A percentile compares a stretch with the other conserved stretches of the same genome.
Evolutionary conservation across 2,329 filamentous ascomycete genomes (phyloP).

Genomic region (Cladosporium sphaerospermum): DNA sequence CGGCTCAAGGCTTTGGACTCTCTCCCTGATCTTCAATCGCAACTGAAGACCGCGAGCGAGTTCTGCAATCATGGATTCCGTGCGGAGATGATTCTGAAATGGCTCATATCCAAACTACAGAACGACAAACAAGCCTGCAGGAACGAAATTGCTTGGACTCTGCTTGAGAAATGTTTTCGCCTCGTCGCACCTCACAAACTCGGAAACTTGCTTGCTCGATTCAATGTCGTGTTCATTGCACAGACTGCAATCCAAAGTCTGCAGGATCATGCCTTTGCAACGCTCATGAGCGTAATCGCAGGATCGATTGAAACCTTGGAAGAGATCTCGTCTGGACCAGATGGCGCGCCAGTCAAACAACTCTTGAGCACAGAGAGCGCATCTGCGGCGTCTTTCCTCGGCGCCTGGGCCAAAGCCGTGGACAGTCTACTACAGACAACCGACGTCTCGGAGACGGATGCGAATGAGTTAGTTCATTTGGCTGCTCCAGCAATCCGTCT

Average conservation of each 20-base stretch:
- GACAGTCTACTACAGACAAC: neutral
- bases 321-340: conserved; percentile 13
- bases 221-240: conserved; percentile 1
- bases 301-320: conserved; percentile 1
- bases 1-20: conserved; percentile 34
- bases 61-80: conserved; percentile 27
- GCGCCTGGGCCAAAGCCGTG: conserved; percentile 18
- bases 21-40: conserved; percentile 19
- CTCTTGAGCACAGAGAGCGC: conserved; percentile 17
- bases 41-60: conserved; percentile 23
- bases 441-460: neutral
- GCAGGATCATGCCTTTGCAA: neutral
- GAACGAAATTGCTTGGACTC: conserved; percentile 47
- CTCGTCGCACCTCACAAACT: conserved; percentile 64
- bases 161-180: conserved; percentile 55
- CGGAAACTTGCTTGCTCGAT: conserved; percentile 56
- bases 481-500: conserved; percentile 17
- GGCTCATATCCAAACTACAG: conserved; percentile 58
- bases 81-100: conserved; percentile 59
- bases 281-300: neutral
- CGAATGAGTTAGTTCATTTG: neutral
- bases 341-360: conserved; percentile 20
- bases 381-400: conserved; percentile 20
- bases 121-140: conserved; percentile 37
- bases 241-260: neutral